phyloP scores from a whole-genome alignment of 306 rosid species.

The Malus orientalis region DNA sequence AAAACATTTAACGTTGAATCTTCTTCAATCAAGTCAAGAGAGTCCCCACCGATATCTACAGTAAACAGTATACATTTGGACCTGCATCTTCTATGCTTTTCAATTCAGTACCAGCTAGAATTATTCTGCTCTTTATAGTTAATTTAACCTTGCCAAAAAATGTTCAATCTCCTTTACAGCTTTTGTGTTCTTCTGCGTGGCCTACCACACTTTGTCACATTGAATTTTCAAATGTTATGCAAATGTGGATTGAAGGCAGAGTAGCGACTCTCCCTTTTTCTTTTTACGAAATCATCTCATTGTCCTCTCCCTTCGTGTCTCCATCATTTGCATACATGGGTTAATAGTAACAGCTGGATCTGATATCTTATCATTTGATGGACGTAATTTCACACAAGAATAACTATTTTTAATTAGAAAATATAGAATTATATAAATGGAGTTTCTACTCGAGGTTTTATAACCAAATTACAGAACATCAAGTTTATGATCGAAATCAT shows the following conservation, averaged over 20 bases:
- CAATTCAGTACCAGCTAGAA: background rate
- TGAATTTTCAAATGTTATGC: background rate
- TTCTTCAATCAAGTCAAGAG: background rate
- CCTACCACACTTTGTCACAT: background rate
- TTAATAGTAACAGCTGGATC: background rate
- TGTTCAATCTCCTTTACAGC: conserved; percentile 10
- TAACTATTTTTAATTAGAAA: too few relatives aligned
- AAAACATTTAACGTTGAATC: background rate
- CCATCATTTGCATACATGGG: conserved; percentile 12
- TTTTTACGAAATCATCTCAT: conserved; percentile 16
- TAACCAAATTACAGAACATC: too few relatives aligned
- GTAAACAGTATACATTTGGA: too few relatives aligned
- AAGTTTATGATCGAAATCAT: too few relatives aligned
- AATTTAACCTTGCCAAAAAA: background rate
- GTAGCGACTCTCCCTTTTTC: conserved; percentile 19
- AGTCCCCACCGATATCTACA: background rate
- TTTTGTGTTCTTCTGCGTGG: conserved; percentile 7
- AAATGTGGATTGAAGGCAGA: conserved; percentile 5
- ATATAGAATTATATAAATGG: too few relatives aligned
- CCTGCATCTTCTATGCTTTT: background rate
- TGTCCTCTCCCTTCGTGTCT: conserved; percentile 6
- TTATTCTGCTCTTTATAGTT: background rate
- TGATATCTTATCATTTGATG: background rate
- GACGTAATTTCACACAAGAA: background rate
- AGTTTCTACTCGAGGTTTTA: too few relatives aligned